These are phyloP conservation scores for Bryoglossum gracile DNA, from an alignment of 495 filamentous ascomycete genomes.

Conservation along the genomic window DNA sequence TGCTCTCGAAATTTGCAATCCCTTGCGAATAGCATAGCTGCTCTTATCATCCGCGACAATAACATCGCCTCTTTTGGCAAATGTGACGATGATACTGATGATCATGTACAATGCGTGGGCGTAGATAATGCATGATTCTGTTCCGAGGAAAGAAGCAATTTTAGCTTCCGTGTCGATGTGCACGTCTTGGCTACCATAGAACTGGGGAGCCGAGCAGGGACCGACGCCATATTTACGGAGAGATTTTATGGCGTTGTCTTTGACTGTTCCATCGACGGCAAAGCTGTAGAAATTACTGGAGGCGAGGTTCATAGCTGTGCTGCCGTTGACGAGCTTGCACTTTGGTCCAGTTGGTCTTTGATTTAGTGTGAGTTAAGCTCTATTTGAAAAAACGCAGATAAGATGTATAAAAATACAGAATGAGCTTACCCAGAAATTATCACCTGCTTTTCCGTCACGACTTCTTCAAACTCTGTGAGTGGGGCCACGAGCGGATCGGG, in stretches of 20 bases:
- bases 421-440: conserved; percentile 89
- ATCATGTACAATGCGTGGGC: conserved; percentile 93
- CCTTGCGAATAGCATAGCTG: conserved; percentile 89
- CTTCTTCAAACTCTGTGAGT: conserved; percentile 63
- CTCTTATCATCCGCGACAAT: conserved; percentile 94
- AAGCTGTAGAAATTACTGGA: conserved; percentile 97
- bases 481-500: conserved; percentile 81
- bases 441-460: conserved; percentile 74
- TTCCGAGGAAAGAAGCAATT: conserved; percentile 79
- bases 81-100: conserved; percentile 85
- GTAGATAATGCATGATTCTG: conserved; percentile 87
- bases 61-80: conserved; percentile 92
- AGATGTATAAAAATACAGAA: no score
- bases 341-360: conserved; percentile 89
- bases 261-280: conserved; percentile 78
- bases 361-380: no score
- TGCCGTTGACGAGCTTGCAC: conserved; percentile 78
- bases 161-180: conserved; percentile 94
- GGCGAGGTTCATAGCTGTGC: conserved; percentile 83
- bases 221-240: conserved; percentile 92
- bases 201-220: conserved; percentile 89
- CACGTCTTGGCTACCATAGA: conserved; percentile 97
- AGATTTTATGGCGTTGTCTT: conserved; percentile 87
- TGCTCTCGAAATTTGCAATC: conserved; percentile 84
- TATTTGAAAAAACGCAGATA: no score